Evolutionary conservation across 1,284 basidiomycete genomes (phyloP).

Genomic region (Puccinia coronata): DNA sequence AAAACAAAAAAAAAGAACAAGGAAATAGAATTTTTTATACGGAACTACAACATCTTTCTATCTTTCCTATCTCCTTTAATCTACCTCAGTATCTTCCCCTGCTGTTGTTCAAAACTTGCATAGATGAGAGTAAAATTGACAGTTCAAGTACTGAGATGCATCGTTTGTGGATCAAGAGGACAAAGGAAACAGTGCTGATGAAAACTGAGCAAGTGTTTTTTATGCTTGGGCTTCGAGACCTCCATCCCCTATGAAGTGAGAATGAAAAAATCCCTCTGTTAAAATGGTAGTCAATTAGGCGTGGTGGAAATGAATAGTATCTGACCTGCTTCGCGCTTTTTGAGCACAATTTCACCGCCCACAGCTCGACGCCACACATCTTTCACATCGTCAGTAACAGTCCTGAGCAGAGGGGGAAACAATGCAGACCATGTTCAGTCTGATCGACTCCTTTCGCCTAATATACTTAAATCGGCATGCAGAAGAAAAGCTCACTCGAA

Average conservation of each 20-base stretch:
- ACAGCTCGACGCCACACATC: conserved; percentile 86
- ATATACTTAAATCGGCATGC: neutral
- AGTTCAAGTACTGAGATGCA: neutral
- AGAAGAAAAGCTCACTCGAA: conserved; percentile 69
- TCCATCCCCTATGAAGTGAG: conserved; percentile 28
- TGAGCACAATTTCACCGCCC: conserved; percentile 59
- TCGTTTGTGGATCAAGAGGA: neutral
- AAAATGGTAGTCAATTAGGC: neutral
- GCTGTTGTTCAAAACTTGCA: neutral
- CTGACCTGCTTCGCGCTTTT: conserved; percentile 50
- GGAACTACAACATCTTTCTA: too few species aligned
- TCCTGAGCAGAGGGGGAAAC: conserved; percentile 57
- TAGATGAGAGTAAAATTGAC: neutral
- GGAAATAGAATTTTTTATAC: too few species aligned
- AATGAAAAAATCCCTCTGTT: neutral
- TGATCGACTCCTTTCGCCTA: neutral
- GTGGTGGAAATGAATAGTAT: neutral
- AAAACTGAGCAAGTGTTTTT: neutral
- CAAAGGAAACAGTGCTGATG: neutral
- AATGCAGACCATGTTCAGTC: conserved; percentile 2
- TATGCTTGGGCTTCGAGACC: conserved; percentile 47
- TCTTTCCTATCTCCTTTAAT: neutral
- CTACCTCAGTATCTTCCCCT: neutral
- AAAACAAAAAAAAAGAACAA: too few species aligned
- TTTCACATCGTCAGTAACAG: conserved; percentile 69